Conservation (phyloP, 1,284 basidiomycete species). For the Puccinia coronata region DNA sequence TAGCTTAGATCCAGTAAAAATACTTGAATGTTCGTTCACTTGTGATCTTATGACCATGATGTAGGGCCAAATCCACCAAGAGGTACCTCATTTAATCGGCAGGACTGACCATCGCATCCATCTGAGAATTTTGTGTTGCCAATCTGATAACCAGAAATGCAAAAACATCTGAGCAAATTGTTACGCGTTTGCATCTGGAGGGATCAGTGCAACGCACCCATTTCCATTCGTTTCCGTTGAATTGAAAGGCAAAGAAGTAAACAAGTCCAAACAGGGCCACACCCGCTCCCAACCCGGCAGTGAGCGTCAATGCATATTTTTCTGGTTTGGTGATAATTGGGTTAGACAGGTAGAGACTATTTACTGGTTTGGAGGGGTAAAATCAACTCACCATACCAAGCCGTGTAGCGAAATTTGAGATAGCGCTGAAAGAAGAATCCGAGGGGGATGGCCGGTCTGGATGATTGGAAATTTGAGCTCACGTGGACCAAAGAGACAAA, state of each 20-base stretch:
- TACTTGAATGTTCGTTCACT: no score
- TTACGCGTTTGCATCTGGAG: neutral
- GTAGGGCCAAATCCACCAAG: conserved; percentile 2
- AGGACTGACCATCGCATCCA: conserved; percentile 29
- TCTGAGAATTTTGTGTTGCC: conserved; percentile 11
- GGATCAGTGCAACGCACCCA: conserved; percentile 27
- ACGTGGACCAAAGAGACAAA: neutral
- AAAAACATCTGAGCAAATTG: neutral
- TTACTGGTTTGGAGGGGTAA: neutral
- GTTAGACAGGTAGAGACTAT: neutral
- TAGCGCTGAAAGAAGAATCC: conserved; percentile 46
- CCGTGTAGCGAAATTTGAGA: conserved; percentile 38
- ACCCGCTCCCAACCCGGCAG: conserved; percentile 40
- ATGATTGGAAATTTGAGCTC: neutral
- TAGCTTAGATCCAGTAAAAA: neutral
- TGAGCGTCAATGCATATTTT: conserved; percentile 43
- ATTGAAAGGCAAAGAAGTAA: conserved; percentile 46
- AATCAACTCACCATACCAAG: conserved; percentile 43
- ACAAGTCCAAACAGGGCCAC: conserved; percentile 44
- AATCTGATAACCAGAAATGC: neutral
- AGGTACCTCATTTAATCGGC: conserved; percentile 29
- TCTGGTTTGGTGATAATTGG: neutral
- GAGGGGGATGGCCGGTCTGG: conserved; percentile 28
- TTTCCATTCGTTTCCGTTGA: conserved; percentile 28
- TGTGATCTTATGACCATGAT: neutral